A percentile compares a stretch with the other conserved stretches of the same genome.
Conservation (phyloP, 495 filamentous ascomycete genomes). For the Rhypophila decipiens region DNA sequence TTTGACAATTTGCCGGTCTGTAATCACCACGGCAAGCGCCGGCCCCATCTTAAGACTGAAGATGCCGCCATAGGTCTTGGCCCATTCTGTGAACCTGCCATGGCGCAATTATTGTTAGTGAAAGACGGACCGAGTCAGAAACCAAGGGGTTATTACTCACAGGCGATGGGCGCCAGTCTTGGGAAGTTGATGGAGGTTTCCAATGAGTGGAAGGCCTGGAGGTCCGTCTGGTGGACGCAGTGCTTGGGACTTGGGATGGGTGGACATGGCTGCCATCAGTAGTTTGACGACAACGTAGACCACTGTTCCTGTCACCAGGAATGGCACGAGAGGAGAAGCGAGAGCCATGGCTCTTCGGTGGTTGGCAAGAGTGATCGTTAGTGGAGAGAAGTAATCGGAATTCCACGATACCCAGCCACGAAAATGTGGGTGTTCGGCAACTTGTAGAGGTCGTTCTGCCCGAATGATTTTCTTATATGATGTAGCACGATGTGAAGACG, state of each 20-base stretch:
- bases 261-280: conserved; percentile 7
- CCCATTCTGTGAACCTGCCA: conserved; percentile 26
- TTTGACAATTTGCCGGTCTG: conserved; percentile 18
- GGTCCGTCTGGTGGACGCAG: conserved; percentile 16
- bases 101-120: background rate
- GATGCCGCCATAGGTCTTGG: conserved; percentile 23
- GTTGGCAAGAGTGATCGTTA: too few relatives aligned
- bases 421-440: too few relatives aligned
- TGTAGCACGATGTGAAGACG: too few relatives aligned
- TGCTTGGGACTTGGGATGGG: too few relatives aligned
- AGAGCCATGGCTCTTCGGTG: too few relatives aligned
- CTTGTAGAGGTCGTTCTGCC: too few relatives aligned
- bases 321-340: too few relatives aligned
- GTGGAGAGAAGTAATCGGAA: too few relatives aligned
- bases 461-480: too few relatives aligned
- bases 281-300: conserved; percentile 15
- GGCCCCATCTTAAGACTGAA: conserved; percentile 27
- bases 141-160: background rate
- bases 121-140: background rate
- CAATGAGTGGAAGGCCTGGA: conserved; percentile 19
- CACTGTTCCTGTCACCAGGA: too few relatives aligned
- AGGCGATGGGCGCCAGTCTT: conserved; percentile 15
- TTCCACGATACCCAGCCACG: too few relatives aligned
- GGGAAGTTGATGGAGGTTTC: conserved; percentile 26
- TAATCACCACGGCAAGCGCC: conserved; percentile 19